Evolutionary conservation across 257 asterid species (phyloP).

Genomic region (Solanum okadae): DNA sequence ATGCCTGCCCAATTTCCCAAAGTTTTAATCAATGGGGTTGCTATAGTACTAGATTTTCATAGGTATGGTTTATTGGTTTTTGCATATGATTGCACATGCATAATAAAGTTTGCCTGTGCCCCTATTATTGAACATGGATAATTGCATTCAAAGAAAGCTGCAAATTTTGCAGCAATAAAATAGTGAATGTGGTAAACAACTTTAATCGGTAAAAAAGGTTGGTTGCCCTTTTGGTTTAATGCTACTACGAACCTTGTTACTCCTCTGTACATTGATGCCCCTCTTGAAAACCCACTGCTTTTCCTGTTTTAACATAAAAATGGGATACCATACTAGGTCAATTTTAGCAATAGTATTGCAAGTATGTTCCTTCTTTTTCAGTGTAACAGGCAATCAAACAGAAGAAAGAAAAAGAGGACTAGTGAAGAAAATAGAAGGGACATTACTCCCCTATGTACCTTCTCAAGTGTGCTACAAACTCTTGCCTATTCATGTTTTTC

Average conservation of each 20-base stretch:
- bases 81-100: slow-evolving; percentile 13
- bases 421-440: background rate
- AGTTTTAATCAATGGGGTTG: background rate
- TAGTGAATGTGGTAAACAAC: background rate
- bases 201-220: slow-evolving; percentile 1
- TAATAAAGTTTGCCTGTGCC: slow-evolving; percentile 15
- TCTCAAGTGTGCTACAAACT: slow-evolving; percentile 86
- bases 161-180: slow-evolving; percentile 3
- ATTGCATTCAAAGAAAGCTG: slow-evolving; percentile 14
- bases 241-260: slow-evolving; percentile 55
- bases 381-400: background rate
- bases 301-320: slow-evolving; percentile 31
- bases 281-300: slow-evolving; percentile 92
- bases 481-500: slow-evolving; percentile 76
- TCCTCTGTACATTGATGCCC: slow-evolving; percentile 85
- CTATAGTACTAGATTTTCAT: slow-evolving; percentile 6
- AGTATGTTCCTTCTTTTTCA: background rate
- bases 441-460: slow-evolving; percentile 26
- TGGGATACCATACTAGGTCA: background rate
- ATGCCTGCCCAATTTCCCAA: slow-evolving; percentile 43
- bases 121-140: slow-evolving; percentile 9
- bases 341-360: background rate
- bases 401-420: background rate
- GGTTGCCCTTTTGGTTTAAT: background rate
- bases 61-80: background rate